phyloP scores from a whole-genome alignment of 768 basidiomycete genomes.

The Pleurotus tuber-regium region DNA sequence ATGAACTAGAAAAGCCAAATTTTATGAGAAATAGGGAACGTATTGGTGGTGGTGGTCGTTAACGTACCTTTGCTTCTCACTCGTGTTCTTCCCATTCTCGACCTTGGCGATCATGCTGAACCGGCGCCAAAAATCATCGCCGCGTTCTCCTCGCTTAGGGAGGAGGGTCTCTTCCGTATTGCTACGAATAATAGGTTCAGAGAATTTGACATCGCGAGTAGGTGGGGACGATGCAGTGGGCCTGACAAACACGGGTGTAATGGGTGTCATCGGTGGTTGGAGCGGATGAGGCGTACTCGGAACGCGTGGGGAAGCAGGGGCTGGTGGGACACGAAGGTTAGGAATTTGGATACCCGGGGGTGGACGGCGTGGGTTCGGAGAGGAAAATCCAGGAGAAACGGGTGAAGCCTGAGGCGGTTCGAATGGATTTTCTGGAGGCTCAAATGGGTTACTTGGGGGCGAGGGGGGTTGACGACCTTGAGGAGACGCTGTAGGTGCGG shows the following conservation, averaged over 20 bases:
- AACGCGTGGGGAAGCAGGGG: slow-evolving; percentile 23
- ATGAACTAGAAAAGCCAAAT: slow-evolving; percentile 40
- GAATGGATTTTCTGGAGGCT: slow-evolving; percentile 27
- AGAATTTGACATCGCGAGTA: slow-evolving; percentile 36
- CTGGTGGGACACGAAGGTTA: slow-evolving; percentile 11
- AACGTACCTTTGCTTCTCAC: slow-evolving; percentile 46
- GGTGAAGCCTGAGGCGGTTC: slow-evolving; percentile 15
- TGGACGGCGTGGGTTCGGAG: slow-evolving; percentile 1
- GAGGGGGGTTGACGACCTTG: slow-evolving; percentile 25
- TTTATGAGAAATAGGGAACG: neutral
- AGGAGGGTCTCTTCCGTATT: slow-evolving; percentile 66
- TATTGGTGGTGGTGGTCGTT: neutral
- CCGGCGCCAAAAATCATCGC: slow-evolving; percentile 84
- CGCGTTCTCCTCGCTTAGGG: slow-evolving; percentile 66
- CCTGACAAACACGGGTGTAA: slow-evolving; percentile 73
- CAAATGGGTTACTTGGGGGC: slow-evolving; percentile 16
- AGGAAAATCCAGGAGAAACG: slow-evolving; percentile 11
- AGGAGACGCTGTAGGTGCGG: slow-evolving; percentile 38
- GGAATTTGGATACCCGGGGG: slow-evolving; percentile 14
- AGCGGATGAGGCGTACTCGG: slow-evolving; percentile 70
- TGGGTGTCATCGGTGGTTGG: slow-evolving; percentile 74
- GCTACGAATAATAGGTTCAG: slow-evolving; percentile 62
- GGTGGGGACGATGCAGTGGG: slow-evolving; percentile 42
- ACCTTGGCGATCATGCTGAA: slow-evolving; percentile 83
- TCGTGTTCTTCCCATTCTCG: slow-evolving; percentile 39